Evolutionary conservation across 345 rosid genomes (phyloP).

Genomic region (Salix arbutifolia): DNA sequence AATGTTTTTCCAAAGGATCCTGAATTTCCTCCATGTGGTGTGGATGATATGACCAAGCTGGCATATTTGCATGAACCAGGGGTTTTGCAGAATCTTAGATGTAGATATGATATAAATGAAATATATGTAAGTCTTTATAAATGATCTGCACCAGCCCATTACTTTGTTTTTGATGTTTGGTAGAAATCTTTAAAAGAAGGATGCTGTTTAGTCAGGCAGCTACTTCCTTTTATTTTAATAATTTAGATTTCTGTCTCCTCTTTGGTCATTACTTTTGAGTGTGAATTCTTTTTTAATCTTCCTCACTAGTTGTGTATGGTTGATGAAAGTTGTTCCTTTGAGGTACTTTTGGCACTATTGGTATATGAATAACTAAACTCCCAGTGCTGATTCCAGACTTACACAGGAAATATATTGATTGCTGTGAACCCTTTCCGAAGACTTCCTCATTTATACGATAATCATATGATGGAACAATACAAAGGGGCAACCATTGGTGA

Average conservation of each 20-base stretch:
- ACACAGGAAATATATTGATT: conserved; percentile 87
- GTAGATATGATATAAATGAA: conserved; percentile 27
- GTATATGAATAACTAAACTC: neutral
- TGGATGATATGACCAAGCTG: conserved; percentile 35
- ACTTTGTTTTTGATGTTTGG: neutral
- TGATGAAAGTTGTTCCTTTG: neutral
- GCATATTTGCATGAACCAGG: conserved; percentile 35
- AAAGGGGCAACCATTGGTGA: conserved; percentile 95
- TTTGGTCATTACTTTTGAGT: neutral
- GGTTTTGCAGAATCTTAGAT: conserved; percentile 23
- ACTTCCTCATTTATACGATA: conserved; percentile 86
- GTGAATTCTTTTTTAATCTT: neutral
- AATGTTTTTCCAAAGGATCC: conserved; percentile 24
- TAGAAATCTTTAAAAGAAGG: neutral
- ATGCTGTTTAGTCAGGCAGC: neutral
- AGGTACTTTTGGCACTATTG: neutral
- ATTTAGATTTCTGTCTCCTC: neutral
- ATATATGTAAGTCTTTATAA: conserved; percentile 23
- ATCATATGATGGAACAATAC: conserved; percentile 87
- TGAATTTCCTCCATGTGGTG: conserved; percentile 26
- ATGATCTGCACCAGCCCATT: neutral
- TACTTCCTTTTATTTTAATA: neutral
- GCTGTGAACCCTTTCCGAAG: conserved; percentile 96
- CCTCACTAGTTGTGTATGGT: neutral
- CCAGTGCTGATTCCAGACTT: conserved; percentile 58